Evolutionary conservation across 768 basidiomycete genomes (phyloP), one percentile per base, ranked within the genome.

Genomic region (Sutorius australiensis): DNA sequence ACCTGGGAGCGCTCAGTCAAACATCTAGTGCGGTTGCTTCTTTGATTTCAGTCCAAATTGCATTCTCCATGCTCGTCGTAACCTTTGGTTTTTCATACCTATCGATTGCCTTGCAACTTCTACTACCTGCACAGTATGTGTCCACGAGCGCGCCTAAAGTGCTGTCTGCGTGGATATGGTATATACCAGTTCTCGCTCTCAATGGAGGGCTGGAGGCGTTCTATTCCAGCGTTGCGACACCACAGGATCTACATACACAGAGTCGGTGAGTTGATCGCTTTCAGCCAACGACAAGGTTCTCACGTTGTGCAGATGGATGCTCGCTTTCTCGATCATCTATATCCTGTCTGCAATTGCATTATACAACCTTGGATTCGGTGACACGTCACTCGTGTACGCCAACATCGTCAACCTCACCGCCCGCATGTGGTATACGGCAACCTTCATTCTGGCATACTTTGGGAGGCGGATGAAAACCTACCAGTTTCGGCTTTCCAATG

Each of bases 121-220:
- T 95, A 30, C 81, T 98, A 8, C 93, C 89, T 17, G 70, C 62
- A 19, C 77, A 80, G 54, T 90, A 90, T 69, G 74, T 83, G 33
- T 62, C 76, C 38, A 93, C 94, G 0, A 91, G 89, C 39, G 94
- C 95, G 0, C 87, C 92, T 0, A 57, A 70, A 13, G 87, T 95
- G 34, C 80, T 99, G 6, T 69, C 72, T 12, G 82, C 86, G 1
- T 99, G 94, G 82, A 70, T 92, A 21, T 87, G 81, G 75, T 95
- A 95, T 61, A 86, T 98, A 58, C 97, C 97, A 0, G 79, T 89
- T 19, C 79, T 99, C 62, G 89, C 89, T 6, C 72, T 92, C 58
- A 99, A 99, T 64, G 97, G 97, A 2, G 81, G 90, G 0, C 72
- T 95, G 16, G 97, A 99, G 66, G 92, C 95, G 0, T 95, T 97